Base-by-base conservation (phyloP, 805 yeast species). In the Yarrowia deformans region DNA sequence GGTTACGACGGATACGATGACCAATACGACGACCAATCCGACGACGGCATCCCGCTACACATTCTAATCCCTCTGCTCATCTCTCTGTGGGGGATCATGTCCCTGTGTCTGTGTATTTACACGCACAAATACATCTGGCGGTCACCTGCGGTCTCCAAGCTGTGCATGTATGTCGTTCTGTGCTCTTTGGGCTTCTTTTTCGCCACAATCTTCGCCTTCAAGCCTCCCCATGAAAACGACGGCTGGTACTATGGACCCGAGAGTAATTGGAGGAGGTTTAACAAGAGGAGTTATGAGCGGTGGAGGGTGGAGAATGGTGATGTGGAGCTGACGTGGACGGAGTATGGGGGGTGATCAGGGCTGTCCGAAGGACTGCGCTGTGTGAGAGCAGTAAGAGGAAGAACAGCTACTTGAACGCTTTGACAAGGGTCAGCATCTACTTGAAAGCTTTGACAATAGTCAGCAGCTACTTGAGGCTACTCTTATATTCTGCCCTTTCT, bases 131-230 rank as follows among this genome's bases (percentile, higher is more conserved):
- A 4, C 56, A 39, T 48, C 6, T 61, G 55, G 52, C n/a, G 56
- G 29, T 43, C 32, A 16, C 48, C 48, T 16, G 35, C 23, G 13
- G n/a, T 34, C 4, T 46, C 56, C 10, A 63, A 39, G n/a, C 18
- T 63, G 52, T 63, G 68, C 48, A 48, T 63, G 68, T 39, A 48
- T n/a, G 68, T 63, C 29, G 43, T 40, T 19, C 4, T 63, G 55
- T 19, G 37, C 14, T 48, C 68, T 12, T 12, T 63, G 35, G 48
- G 37, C 23, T 19, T 46, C 46, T 48, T 49, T 39, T 63, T 63
- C 14, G 56, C 46, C 16, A 49, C 68, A n/a, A 46, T 63, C 10
- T 29, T 63, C 8, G 52, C 45, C 10, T 63, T 63, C 39, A 63
- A 63, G 23, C 68, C 68, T 7, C 18, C 37, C 7, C 68, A 63